Base-by-base conservation (phyloP, 2,329 filamentous ascomycete species). In the Scedosporium aurantiacum region DNA sequence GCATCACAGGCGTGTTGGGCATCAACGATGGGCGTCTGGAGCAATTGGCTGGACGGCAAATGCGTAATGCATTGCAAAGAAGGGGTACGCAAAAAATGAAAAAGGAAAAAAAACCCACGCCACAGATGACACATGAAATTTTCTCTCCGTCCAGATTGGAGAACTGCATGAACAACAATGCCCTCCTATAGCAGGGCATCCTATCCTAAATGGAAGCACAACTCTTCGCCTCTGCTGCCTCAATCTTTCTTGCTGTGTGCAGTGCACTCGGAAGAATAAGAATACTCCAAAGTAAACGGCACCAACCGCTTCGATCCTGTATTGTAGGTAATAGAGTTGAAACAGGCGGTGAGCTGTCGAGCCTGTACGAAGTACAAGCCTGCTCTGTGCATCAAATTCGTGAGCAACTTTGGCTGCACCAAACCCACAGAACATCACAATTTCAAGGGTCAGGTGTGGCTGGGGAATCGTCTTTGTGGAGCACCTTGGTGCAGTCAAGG, bases 171-270 rank as follows among this genome's bases (percentile, higher is more conserved):
- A 54, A 27, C 50, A 54, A 54, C 50, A 55, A 60, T 55, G 10
- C 3, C 14, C 59, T 25, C 43, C 18, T 43, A 60, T 55, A 55
- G 37, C 45, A 60, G 37, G 45, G 59, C 47, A 50, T 60, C 59
- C 54, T 56, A 55, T 55, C 54, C 41, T 56, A 28, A 60, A 14
- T 12, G 8, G 32, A 37, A 37, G 8, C 8, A 37, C 12, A 37
- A 37, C 8, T 12, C 14, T 37, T 4, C 32, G 32, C 32, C 32
- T n/a, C n/a, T n/a, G n/a, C n/a, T 37, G 10, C 32, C 32, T 37
- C n/a, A n/a, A n/a, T n/a, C 32, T 37, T 37, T 37, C 32, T 37
- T 37, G 5, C 25, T 27, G 3, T 3, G 25, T 27, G 14, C 14
- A 4, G 32, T 37, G 32, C 32, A 12, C 32, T 37, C 32, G 5